Evolutionary conservation across 495 filamentous ascomycete genomes (phyloP).

Genomic region (Lasiosphaeriaceae sp.): DNA sequence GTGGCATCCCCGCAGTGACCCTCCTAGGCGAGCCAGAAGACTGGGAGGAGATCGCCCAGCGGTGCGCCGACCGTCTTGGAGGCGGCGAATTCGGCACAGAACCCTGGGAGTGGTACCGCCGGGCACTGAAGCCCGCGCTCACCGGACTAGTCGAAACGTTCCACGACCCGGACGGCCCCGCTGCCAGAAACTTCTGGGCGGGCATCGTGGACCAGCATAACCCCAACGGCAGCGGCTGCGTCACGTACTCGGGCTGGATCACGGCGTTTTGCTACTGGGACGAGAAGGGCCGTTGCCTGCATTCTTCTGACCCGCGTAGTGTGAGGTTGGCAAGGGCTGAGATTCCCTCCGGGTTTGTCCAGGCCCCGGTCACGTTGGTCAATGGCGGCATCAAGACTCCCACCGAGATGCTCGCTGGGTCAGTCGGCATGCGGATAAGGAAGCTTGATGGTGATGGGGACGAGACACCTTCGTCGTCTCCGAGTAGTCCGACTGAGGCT

Average conservation of each 20-base stretch:
- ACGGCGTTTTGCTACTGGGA: conserved; percentile 43
- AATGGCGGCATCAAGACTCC: conserved; percentile 25
- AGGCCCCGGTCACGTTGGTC: conserved; percentile 33
- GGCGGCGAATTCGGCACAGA: conserved; percentile 29
- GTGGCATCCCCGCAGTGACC: conserved; percentile 42
- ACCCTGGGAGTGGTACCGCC: conserved; percentile 25
- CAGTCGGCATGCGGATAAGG: conserved; percentile 27
- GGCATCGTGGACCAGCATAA: conserved; percentile 27
- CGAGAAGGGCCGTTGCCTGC: conserved; percentile 33
- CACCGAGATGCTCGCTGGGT: conserved; percentile 39
- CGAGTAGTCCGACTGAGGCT: not conserved
- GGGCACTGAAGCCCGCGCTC: conserved; percentile 28
- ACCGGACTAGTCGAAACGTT: conserved; percentile 33
- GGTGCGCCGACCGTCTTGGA: conserved; percentile 22
- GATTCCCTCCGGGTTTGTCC: conserved; percentile 36
- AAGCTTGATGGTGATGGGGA: conserved; percentile 14
- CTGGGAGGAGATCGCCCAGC: conserved; percentile 34
- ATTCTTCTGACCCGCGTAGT: conserved; percentile 7
- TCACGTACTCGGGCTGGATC: conserved; percentile 41
- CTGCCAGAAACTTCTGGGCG: conserved; percentile 31
- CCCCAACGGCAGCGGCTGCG: conserved; percentile 32
- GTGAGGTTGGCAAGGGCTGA: conserved; percentile 24
- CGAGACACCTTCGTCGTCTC: not conserved
- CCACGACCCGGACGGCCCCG: conserved; percentile 23
- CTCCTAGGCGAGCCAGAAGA: conserved; percentile 36